These are phyloP conservation scores for Rhododendron kiyosumense DNA, from an alignment of 148 eudicot species.

Conservation along the genomic window DNA sequence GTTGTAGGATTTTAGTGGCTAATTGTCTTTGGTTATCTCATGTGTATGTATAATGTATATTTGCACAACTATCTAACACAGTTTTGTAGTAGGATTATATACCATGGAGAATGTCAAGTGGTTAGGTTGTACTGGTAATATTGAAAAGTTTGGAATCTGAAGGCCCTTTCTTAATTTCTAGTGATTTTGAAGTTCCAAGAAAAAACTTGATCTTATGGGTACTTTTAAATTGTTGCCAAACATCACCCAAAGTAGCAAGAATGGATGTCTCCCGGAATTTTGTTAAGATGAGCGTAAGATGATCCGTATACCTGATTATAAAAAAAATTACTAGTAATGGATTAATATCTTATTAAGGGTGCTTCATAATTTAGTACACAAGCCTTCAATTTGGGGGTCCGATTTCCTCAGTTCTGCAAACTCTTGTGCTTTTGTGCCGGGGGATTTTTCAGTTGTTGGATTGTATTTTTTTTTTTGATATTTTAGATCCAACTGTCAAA, in stretches of 20 bases:
- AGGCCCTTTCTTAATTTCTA: not conserved
- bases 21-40: conserved; percentile 7
- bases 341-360: not conserved
- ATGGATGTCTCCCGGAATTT: too few relatives aligned
- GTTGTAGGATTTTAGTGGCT: conserved; percentile 16
- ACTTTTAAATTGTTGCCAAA: not conserved
- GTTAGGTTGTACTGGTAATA: conserved; percentile 6
- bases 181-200: conserved; percentile 6
- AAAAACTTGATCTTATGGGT: not conserved
- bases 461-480: too few relatives aligned
- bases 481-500: too few relatives aligned
- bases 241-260: not conserved
- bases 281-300: too few relatives aligned
- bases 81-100: conserved; percentile 20
- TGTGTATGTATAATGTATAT: conserved; percentile 38
- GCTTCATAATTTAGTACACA: not conserved
- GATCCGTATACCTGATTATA: too few relatives aligned
- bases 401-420: too few relatives aligned
- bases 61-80: conserved; percentile 31
- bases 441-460: too few relatives aligned
- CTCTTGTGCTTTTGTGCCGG: too few relatives aligned
- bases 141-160: not conserved
- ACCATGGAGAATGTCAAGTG: conserved; percentile 14
- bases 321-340: too few relatives aligned
- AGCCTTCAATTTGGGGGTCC: not conserved